Evolutionary conservation across 352 stramenopile genomes (phyloP).

Genomic region (Phytophthora parvispora): DNA sequence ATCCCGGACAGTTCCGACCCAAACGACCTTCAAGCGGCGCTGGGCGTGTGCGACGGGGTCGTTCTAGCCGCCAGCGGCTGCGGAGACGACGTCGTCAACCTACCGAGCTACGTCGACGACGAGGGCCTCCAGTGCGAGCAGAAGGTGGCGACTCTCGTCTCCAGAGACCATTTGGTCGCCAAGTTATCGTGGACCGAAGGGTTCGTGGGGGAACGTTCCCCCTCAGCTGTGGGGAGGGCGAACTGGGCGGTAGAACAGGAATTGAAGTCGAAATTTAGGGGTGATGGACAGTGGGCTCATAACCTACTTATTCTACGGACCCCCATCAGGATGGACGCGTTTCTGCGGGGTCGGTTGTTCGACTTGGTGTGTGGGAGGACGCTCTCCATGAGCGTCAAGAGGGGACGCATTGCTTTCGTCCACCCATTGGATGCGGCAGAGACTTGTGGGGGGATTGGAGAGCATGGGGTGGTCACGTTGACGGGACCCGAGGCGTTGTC

Average conservation of each 20-base stretch:
- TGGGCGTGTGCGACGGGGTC: constrained; percentile 57
- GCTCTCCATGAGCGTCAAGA: constrained; percentile 70
- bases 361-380: constrained; percentile 77
- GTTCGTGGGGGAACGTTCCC: constrained; percentile 43
- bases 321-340: constrained; percentile 65
- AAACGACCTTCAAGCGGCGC: constrained; percentile 50
- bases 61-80: constrained; percentile 43
- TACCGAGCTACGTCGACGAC: constrained; percentile 13
- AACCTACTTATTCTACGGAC: constrained; percentile 50
- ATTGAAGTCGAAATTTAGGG: constrained; percentile 24
- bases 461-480: constrained; percentile 35
- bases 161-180: constrained; percentile 39
- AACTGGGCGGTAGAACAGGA: constrained; percentile 64
- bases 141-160: constrained; percentile 26
- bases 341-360: constrained; percentile 55
- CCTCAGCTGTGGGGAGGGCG: constrained; percentile 41
- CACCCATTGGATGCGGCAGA: constrained; percentile 72
- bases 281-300: constrained; percentile 7
- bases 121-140: constrained; percentile 41
- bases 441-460: neutral
- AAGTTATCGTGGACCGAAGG: constrained; percentile 70
- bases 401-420: constrained; percentile 67
- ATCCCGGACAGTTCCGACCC: constrained; percentile 54
- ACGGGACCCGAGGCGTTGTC: constrained; percentile 71
- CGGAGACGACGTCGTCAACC: constrained; percentile 30